Conservation (phyloP, 2,329 filamentous ascomycete species). For the Paracorniculantispora psalliotae region DNA sequence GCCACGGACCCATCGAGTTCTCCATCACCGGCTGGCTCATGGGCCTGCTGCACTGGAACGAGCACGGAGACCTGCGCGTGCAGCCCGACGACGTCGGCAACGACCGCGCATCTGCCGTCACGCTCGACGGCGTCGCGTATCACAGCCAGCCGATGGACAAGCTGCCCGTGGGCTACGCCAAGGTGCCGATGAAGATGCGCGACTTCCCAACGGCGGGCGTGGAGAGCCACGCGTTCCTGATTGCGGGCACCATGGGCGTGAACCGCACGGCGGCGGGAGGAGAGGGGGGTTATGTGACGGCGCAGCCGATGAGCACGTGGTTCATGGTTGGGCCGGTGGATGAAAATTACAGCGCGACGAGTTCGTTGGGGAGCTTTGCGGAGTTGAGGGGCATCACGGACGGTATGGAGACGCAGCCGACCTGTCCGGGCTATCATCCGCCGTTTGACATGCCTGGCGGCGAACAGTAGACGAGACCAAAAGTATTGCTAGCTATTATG, state of each 20-base stretch:
- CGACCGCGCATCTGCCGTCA: too few relatives aligned
- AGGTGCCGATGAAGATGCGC: conserved; percentile 34
- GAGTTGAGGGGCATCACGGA: conserved; percentile 18
- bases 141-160: conserved; percentile 21
- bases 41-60: conserved; percentile 42
- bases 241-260: conserved; percentile 36
- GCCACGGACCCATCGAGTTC: conserved; percentile 28
- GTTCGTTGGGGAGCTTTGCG: conserved; percentile 17
- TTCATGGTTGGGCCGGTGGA: conserved; percentile 35
- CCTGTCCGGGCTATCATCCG: background rate
- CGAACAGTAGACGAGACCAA: background rate
- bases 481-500: background rate
- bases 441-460: background rate
- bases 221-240: conserved; percentile 29
- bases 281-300: conserved; percentile 21
- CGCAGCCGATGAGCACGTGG: conserved; percentile 35
- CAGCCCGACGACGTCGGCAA: conserved; percentile 13
- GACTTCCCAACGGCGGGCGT: conserved; percentile 24
- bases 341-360: conserved; percentile 18
- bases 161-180: conserved; percentile 35
- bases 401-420: conserved; percentile 3
- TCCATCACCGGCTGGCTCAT: conserved; percentile 44
- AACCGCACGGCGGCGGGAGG: conserved; percentile 19
- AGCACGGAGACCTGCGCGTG: conserved; percentile 26
- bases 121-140: conserved; percentile 28